Evolutionary conservation across 164 flowering plant genomes (phyloP).

Genomic region (Aristolochia californica): DNA sequence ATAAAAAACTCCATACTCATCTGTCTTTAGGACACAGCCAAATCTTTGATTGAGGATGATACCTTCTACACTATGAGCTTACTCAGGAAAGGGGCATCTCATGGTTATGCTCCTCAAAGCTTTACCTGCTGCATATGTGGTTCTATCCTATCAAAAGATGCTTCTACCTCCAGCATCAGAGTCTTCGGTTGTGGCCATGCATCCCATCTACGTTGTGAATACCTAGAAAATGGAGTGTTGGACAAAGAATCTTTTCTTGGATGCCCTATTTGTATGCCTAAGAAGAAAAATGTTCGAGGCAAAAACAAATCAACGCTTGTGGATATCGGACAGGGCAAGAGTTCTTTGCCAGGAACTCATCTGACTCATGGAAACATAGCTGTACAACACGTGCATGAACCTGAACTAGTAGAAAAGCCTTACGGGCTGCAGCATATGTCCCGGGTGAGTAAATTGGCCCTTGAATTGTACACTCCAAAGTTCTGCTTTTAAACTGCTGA

Average conservation of each 20-base stretch:
- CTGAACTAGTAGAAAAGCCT: slow-evolving; percentile 44
- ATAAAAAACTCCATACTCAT: neutral
- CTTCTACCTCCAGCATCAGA: slow-evolving; percentile 40
- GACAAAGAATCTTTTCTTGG: slow-evolving; percentile 29
- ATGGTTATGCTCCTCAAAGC: slow-evolving; percentile 79
- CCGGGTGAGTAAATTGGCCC: slow-evolving; percentile 35
- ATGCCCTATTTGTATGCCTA: slow-evolving; percentile 88
- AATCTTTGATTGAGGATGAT: slow-evolving; percentile 88
- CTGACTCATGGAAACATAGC: slow-evolving; percentile 24
- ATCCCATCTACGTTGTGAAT: slow-evolving; percentile 73
- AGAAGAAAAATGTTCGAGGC: slow-evolving; percentile 42
- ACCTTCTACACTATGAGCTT: slow-evolving; percentile 80
- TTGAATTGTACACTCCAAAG: neutral
- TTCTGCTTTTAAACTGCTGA: neutral
- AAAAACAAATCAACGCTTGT: slow-evolving; percentile 35
- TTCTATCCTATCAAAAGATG: slow-evolving; percentile 39
- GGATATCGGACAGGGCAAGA: slow-evolving; percentile 45
- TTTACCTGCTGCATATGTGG: slow-evolving; percentile 63
- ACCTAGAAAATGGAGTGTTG: slow-evolving; percentile 37
- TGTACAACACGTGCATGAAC: slow-evolving; percentile 36
- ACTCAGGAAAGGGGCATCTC: slow-evolving; percentile 85
- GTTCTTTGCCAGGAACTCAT: slow-evolving; percentile 27
- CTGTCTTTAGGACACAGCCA: slow-evolving; percentile 71
- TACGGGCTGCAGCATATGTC: slow-evolving; percentile 57
- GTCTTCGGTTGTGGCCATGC: slow-evolving; percentile 89